Evolutionary conservation across 352 stramenopile species (phyloP).

Genomic region (Aphanomyces cochlioides): DNA sequence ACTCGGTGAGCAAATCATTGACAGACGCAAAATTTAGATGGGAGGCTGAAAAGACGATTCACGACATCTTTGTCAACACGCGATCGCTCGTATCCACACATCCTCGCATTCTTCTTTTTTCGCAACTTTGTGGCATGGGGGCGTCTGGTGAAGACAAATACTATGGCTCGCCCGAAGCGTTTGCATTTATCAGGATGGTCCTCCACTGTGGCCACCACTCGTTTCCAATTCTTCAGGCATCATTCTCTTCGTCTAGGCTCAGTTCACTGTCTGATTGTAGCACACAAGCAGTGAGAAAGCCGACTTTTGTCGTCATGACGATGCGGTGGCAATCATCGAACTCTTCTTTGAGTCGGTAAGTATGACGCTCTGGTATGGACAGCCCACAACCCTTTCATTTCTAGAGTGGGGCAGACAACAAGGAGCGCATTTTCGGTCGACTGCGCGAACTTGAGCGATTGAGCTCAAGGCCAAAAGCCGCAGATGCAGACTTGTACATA

Average conservation of each 20-base stretch:
- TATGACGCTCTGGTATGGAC: not conserved
- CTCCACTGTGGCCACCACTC: constrained; percentile 35
- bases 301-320: constrained; percentile 22
- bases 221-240: constrained; percentile 33
- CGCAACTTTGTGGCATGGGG: constrained; percentile 65
- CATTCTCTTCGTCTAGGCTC: not conserved
- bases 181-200: constrained; percentile 26
- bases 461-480: constrained; percentile 20
- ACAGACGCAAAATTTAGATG: constrained; percentile 28
- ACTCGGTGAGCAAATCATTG: no score
- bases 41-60: constrained; percentile 74
- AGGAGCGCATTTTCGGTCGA: constrained; percentile 55
- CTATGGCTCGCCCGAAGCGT: constrained; percentile 23
- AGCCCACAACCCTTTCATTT: not conserved
- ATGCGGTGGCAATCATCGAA: constrained; percentile 21
- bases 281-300: not conserved
- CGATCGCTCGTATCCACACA: constrained; percentile 42
- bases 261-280: not conserved
- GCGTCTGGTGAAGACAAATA: constrained; percentile 30
- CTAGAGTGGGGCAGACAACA: constrained; percentile 26
- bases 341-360: constrained; percentile 18
- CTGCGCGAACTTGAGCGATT: constrained; percentile 29
- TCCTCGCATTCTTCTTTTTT: constrained; percentile 55
- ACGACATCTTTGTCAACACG: constrained; percentile 82
- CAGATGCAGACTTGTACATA: constrained; percentile 23